These are phyloP conservation scores for Colletotrichum salicis DNA, from an alignment of 2,329 filamentous ascomycete genomes.

Conservation along the genomic window DNA sequence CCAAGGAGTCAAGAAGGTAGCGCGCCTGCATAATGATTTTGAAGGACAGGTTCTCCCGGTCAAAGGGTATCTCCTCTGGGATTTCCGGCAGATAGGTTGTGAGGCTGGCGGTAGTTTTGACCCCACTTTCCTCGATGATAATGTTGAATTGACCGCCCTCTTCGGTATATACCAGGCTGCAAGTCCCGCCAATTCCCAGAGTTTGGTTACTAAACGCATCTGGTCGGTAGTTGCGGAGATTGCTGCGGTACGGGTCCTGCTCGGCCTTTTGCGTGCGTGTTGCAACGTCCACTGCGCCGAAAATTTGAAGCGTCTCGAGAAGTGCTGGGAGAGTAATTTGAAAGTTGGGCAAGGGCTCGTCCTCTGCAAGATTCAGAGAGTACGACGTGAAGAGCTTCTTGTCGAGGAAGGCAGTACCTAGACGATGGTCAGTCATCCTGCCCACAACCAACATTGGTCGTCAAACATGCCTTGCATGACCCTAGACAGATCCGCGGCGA, in stretches of 20 bases:
- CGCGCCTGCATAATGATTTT: slow-evolving; percentile 94
- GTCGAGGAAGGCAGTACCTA: slow-evolving; percentile 77
- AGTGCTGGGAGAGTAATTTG: slow-evolving; percentile 88
- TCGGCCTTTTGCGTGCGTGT: slow-evolving; percentile 68
- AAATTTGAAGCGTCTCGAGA: slow-evolving; percentile 94
- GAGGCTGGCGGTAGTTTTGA: slow-evolving; percentile 89
- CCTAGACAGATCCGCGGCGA: slow-evolving; percentile 87
- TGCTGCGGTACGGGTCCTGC: slow-evolving; percentile 69
- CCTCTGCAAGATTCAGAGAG: slow-evolving; percentile 67
- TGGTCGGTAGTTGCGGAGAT: slow-evolving; percentile 69
- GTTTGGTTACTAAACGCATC: slow-evolving; percentile 87
- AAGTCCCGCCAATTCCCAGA: slow-evolving; percentile 85
- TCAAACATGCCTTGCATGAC: slow-evolving; percentile 84
- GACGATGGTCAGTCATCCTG: slow-evolving; percentile 2
- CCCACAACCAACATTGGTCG: slow-evolving; percentile 60
- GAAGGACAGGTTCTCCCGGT: slow-evolving; percentile 80
- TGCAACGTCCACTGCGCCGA: slow-evolving; percentile 81
- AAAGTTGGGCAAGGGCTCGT: slow-evolving; percentile 72
- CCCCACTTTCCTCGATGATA: slow-evolving; percentile 84
- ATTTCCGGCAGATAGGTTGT: slow-evolving; percentile 85
- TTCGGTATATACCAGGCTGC: slow-evolving; percentile 80
- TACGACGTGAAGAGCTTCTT: slow-evolving; percentile 90
- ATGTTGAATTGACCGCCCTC: slow-evolving; percentile 84
- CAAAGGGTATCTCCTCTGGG: slow-evolving; percentile 86
- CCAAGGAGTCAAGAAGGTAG: slow-evolving; percentile 77